phyloP scores from a whole-genome alignment of 2,329 filamentous ascomycete species.

The Allantophomopsis cytisporea region DNA sequence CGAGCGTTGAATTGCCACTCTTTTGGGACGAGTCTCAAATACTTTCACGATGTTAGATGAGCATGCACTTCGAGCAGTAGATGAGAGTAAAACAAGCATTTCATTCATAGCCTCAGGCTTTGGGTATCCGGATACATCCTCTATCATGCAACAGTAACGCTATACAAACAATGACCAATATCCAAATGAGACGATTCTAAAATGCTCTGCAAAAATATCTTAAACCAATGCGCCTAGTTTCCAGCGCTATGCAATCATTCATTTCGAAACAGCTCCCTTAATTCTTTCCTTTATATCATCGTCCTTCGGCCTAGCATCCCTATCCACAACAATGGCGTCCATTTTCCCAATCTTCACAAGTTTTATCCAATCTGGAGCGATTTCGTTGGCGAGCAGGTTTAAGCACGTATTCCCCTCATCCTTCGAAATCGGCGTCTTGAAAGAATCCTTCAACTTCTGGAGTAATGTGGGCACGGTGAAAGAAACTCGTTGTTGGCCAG shows the following conservation, averaged over 20 bases:
- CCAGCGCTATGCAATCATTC: no score
- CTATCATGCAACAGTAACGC: slow-evolving; percentile 8
- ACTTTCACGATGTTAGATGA: no score
- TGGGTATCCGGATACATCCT: not conserved
- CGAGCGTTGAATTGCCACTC: no score
- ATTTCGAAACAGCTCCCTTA: slow-evolving; percentile 5
- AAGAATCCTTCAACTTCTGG: slow-evolving; percentile 54
- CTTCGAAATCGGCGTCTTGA: slow-evolving; percentile 30
- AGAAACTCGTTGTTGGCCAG: slow-evolving; percentile 41
- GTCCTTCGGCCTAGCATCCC: slow-evolving; percentile 14
- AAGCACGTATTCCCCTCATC: slow-evolving; percentile 32
- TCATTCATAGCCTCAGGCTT: not conserved
- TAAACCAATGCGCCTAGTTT: no score
- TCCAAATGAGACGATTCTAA: no score
- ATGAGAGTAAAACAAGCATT: no score
- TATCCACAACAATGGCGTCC: slow-evolving; percentile 29
- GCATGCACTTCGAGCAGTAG: no score
- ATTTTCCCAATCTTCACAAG: slow-evolving; percentile 28
- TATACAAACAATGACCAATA: no score
- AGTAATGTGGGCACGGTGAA: slow-evolving; percentile 52
- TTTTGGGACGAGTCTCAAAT: no score
- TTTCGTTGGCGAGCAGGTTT: slow-evolving; percentile 28
- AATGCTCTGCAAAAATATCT: no score
- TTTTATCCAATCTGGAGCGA: slow-evolving; percentile 34
- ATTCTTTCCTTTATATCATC: slow-evolving; percentile 13